Evolutionary conservation across 2,329 filamentous ascomycete genomes (phyloP).

Genomic region (Penicillium sp.): DNA sequence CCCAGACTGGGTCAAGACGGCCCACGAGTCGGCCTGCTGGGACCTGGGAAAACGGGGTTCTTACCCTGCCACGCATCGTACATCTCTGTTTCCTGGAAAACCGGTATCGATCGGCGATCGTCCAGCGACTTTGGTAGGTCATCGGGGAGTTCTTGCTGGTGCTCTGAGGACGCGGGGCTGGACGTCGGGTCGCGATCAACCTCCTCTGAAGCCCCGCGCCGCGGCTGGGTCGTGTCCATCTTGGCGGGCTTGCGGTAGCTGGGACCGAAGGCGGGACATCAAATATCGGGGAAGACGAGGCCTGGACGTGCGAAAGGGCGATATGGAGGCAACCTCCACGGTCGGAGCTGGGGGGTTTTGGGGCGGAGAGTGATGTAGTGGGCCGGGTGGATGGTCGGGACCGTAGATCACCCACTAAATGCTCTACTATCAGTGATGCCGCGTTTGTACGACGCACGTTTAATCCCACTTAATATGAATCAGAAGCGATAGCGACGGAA

Average conservation of each 20-base stretch:
- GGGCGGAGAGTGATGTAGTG: slow-evolving; percentile 12
- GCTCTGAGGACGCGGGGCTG: slow-evolving; percentile 24
- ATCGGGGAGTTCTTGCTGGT: slow-evolving; percentile 61
- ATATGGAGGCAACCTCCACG: slow-evolving; percentile 15
- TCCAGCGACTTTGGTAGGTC: slow-evolving; percentile 92
- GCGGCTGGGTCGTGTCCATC: slow-evolving; percentile 40
- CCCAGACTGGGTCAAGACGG: background rate
- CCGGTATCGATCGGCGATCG: slow-evolving; percentile 72
- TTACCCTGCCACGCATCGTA: slow-evolving; percentile 98
- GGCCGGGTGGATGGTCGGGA: slow-evolving; percentile 11
- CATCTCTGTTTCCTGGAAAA: slow-evolving; percentile 85
- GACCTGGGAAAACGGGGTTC: slow-evolving; percentile 23
- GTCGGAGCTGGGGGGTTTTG: slow-evolving; percentile 10
- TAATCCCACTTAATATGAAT: background rate
- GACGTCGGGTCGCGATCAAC: slow-evolving; percentile 27
- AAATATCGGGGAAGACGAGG: slow-evolving; percentile 18
- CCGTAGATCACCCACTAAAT: slow-evolving; percentile 19
- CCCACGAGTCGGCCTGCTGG: background rate
- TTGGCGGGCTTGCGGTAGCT: slow-evolving; percentile 24
- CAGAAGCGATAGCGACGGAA: background rate
- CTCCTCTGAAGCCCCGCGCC: slow-evolving; percentile 36
- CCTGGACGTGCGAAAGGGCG: slow-evolving; percentile 21
- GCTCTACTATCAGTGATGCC: slow-evolving; percentile 12
- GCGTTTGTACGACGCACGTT: slow-evolving; percentile 24
- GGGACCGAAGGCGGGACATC: slow-evolving; percentile 22